These are phyloP conservation scores for Ceratobasidium sp. DNA, from an alignment of 1,284 basidiomycete species.

Conservation along the genomic window DNA sequence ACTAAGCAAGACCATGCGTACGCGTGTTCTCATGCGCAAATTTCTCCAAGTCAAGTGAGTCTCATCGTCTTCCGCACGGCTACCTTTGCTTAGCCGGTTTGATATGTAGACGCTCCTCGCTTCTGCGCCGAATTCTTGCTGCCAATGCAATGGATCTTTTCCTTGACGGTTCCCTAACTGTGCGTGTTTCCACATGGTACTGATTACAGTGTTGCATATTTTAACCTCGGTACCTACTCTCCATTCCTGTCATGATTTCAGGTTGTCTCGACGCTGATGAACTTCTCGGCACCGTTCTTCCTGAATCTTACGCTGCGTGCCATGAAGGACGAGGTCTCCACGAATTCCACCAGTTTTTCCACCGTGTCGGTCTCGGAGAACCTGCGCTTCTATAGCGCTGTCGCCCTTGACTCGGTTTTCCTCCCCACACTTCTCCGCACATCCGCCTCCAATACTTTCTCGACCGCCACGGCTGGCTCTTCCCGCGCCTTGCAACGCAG, in stretches of 20 bases:
- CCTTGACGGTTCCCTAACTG: constrained; percentile 41
- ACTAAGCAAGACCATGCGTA: constrained; percentile 39
- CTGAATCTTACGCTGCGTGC: constrained; percentile 31
- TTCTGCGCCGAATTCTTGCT: constrained; percentile 41
- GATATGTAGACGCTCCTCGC: constrained; percentile 33
- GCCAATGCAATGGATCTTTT: constrained; percentile 47
- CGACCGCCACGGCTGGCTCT: background rate
- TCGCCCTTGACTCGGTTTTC: constrained; percentile 37
- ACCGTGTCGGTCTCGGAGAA: constrained; percentile 18
- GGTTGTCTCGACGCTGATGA: constrained; percentile 38
- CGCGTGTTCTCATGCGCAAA: constrained; percentile 43
- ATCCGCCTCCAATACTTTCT: constrained; percentile 10
- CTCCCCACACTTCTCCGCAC: constrained; percentile 24
- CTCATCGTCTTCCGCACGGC: background rate
- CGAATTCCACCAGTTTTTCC: constrained; percentile 24
- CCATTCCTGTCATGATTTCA: background rate
- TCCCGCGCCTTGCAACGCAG: constrained; percentile 28
- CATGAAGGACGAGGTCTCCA: constrained; percentile 22
- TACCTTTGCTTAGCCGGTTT: background rate
- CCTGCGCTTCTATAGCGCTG: constrained; percentile 29
- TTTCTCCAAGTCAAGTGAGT: constrained; percentile 43
- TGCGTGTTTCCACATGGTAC: constrained; percentile 31
- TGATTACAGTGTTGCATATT: background rate
- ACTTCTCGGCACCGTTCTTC: constrained; percentile 43
- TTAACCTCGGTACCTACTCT: background rate